These are phyloP conservation scores for Calocybe indica DNA, from an alignment of 768 basidiomycete species.

Conservation along the genomic window DNA sequence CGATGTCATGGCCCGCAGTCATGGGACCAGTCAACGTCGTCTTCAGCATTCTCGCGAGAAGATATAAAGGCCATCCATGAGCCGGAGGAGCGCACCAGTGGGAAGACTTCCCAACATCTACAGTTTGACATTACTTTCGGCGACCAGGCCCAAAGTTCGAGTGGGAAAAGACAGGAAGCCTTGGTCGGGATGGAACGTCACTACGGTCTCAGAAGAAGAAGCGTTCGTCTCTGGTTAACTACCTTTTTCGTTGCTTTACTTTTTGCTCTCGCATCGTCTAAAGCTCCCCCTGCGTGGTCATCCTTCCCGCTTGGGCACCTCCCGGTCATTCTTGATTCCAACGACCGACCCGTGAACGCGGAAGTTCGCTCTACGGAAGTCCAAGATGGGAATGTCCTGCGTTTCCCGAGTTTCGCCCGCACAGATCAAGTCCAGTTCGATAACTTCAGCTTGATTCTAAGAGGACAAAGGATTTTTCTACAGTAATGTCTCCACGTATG, in stretches of 20 bases:
- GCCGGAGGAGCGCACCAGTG: no score
- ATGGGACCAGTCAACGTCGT: no score
- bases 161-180: not conserved
- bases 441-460: constrained; percentile 64
- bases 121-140: no score
- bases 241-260: constrained; percentile 18
- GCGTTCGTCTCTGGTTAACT: constrained; percentile 20
- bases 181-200: not conserved
- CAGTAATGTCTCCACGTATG: constrained; percentile 40
- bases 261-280: constrained; percentile 18
- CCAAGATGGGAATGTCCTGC: not conserved
- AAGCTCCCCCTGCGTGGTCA: constrained; percentile 6
- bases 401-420: constrained; percentile 8
- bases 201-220: constrained; percentile 13
- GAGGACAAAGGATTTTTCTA: constrained; percentile 66
- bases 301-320: constrained; percentile 8
- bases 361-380: constrained; percentile 3
- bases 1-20: no score
- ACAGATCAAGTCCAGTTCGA: constrained; percentile 47
- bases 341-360: not conserved
- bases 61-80: no score
- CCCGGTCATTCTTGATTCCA: constrained; percentile 5
- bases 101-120: no score
- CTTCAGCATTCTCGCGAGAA: no score
- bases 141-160: no score